Evolutionary conservation across 768 basidiomycete species (phyloP).

Genomic region (Pisolithus microcarpus): DNA sequence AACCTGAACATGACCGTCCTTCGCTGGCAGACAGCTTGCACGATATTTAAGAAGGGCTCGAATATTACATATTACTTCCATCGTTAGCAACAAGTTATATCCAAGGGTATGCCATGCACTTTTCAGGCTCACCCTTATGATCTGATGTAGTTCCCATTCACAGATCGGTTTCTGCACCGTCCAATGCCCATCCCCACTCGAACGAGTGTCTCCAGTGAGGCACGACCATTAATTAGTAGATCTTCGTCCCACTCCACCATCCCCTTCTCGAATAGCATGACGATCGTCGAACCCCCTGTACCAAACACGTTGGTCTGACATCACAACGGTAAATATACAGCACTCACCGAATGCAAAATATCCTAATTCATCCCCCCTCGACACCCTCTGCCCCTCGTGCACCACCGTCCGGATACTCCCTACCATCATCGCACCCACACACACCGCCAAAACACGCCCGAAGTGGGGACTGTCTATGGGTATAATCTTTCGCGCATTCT

Average conservation of each 20-base stretch:
- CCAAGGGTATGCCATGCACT: not conserved
- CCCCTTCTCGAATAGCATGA: constrained; percentile 82
- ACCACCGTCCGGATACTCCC: constrained; percentile 85
- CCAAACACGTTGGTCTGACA: not conserved
- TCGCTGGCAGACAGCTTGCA: no score
- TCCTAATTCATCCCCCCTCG: constrained; percentile 84
- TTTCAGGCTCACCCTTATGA: not conserved
- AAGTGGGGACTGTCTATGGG: constrained; percentile 87
- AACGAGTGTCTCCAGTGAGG: constrained; percentile 85
- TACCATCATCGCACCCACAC: constrained; percentile 93
- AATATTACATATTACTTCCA: not conserved
- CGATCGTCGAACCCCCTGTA: constrained; percentile 85
- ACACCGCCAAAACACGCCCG: constrained; percentile 87
- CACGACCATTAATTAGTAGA: constrained; percentile 72
- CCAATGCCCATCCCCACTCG: constrained; percentile 87
- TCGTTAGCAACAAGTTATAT: not conserved
- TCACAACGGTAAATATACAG: constrained; percentile 3
- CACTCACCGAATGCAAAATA: constrained; percentile 89
- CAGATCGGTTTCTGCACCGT: constrained; percentile 15
- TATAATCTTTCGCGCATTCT: constrained; percentile 89
- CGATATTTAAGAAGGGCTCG: no score
- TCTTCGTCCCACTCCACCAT: constrained; percentile 89
- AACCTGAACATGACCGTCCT: no score
- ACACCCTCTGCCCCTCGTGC: constrained; percentile 73
- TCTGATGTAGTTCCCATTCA: not conserved